Conservation (phyloP, 495 filamentous ascomycete genomes). For the Penicillium mononematosum region DNA sequence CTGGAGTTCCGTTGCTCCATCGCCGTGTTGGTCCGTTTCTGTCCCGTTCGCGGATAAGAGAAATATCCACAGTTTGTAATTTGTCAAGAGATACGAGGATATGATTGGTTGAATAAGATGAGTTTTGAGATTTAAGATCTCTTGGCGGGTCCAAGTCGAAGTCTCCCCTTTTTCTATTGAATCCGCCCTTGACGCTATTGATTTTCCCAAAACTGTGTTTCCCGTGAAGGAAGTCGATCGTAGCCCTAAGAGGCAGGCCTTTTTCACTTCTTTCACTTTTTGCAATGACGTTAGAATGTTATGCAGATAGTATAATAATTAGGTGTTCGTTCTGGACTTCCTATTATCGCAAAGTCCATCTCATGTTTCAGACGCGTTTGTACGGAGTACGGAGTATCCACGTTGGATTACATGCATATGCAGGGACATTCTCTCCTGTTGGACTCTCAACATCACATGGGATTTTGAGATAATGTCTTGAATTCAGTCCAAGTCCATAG, state of each 20-base stretch:
- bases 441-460: no score
- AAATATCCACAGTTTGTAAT: neutral
- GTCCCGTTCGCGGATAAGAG: neutral
- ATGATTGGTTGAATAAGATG: neutral
- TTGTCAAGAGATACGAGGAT: neutral
- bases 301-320: no score
- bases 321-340: no score
- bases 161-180: neutral
- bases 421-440: no score
- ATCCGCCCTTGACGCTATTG: neutral
- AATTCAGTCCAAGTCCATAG: no score
- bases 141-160: neutral
- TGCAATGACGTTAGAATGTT: neutral
- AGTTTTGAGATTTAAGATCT: neutral
- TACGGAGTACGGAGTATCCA: no score
- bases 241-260: neutral
- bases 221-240: neutral
- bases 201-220: neutral
- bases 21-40: no score
- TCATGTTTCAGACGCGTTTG: no score
- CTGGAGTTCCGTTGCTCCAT: neutral
- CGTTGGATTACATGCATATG: no score
- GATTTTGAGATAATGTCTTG: no score
- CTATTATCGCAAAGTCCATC: no score
- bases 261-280: neutral